A percentile compares a stretch with the other conserved stretches of the same genome.
Conservation (phyloP, 208 protist genomes). For the Jaenimonas drosophilae region DNA sequence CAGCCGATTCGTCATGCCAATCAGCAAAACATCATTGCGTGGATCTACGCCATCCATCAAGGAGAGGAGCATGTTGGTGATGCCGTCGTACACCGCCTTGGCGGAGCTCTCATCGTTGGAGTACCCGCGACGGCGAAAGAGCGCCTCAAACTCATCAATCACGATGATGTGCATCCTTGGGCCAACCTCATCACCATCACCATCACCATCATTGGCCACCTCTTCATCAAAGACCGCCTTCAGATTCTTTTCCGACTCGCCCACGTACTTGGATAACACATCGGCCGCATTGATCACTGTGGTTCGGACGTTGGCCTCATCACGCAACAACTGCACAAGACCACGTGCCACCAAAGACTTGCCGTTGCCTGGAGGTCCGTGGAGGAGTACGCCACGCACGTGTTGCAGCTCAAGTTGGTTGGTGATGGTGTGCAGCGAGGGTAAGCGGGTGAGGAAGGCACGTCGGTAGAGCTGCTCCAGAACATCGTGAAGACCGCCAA, state of each 20-base stretch:
- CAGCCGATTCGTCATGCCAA: conserved; percentile 91
- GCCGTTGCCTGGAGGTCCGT: conserved; percentile 98
- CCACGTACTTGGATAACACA: conserved; percentile 98
- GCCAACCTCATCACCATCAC: background rate
- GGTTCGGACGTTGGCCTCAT: conserved; percentile 48
- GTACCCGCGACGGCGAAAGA: conserved; percentile 92
- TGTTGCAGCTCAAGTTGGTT: conserved; percentile 90
- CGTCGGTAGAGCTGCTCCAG: conserved; percentile 96
- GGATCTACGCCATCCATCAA: conserved; percentile 89
- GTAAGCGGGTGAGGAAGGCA: conserved; percentile 96
- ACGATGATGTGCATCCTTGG: conserved; percentile 97
- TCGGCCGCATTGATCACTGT: conserved; percentile 94
- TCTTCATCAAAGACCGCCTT: conserved; percentile 93
- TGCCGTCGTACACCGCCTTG: conserved; percentile 93
- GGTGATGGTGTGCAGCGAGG: conserved; percentile 56
- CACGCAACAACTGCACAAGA: conserved; percentile 96
- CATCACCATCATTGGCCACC: conserved; percentile 15
- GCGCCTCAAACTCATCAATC: conserved; percentile 99
- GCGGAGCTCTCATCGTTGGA: conserved; percentile 89
- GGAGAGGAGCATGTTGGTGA: conserved; percentile 98
- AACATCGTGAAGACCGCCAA: conserved; percentile 94
- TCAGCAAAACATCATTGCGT: conserved; percentile 88
- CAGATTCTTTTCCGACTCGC: conserved; percentile 98
- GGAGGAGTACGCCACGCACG: conserved; percentile 97
- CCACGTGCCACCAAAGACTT: conserved; percentile 99